These are phyloP conservation scores for Cladosporium sp. DNA, from an alignment of 2,329 filamentous ascomycete genomes.

Conservation along the genomic window DNA sequence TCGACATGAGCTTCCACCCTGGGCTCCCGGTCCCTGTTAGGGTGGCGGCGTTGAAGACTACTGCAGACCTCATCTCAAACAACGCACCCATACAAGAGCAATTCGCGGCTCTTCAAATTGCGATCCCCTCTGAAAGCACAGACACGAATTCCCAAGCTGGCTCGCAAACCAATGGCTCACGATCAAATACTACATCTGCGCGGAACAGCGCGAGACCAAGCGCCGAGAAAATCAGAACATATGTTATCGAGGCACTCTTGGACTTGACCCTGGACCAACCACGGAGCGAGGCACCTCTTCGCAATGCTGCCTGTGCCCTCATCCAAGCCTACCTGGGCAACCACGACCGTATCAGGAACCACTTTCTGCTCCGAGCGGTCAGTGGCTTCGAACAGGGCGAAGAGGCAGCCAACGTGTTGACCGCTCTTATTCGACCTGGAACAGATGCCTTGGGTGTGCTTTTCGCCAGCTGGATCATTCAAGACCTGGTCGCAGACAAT, in stretches of 20 bases:
- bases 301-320: slow-evolving; percentile 82
- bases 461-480: slow-evolving; percentile 82
- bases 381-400: slow-evolving; percentile 82
- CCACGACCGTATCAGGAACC: slow-evolving; percentile 73
- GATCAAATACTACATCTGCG: slow-evolving; percentile 21
- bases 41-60: slow-evolving; percentile 79
- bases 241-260: slow-evolving; percentile 90
- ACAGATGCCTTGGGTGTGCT: slow-evolving; percentile 82
- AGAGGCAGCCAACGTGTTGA: slow-evolving; percentile 76
- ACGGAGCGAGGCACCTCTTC: slow-evolving; percentile 68
- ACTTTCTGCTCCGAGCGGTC: slow-evolving; percentile 85
- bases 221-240: slow-evolving; percentile 48
- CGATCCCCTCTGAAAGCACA: slow-evolving; percentile 25
- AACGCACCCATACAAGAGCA: slow-evolving; percentile 78
- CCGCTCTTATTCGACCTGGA: slow-evolving; percentile 68
- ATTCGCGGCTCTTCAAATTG: slow-evolving; percentile 83
- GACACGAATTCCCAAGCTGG: slow-evolving; percentile 18
- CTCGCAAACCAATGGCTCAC: slow-evolving; percentile 24
- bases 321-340: slow-evolving; percentile 88
- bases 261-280: slow-evolving; percentile 71
- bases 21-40: slow-evolving; percentile 72
- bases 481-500: slow-evolving; percentile 81
- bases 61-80: slow-evolving; percentile 81
- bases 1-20: slow-evolving; percentile 77
- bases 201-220: slow-evolving; percentile 25